phyloP scores from a whole-genome alignment of 108 stramenopile genomes.

The Fragilariopsis cylindrus region DNA sequence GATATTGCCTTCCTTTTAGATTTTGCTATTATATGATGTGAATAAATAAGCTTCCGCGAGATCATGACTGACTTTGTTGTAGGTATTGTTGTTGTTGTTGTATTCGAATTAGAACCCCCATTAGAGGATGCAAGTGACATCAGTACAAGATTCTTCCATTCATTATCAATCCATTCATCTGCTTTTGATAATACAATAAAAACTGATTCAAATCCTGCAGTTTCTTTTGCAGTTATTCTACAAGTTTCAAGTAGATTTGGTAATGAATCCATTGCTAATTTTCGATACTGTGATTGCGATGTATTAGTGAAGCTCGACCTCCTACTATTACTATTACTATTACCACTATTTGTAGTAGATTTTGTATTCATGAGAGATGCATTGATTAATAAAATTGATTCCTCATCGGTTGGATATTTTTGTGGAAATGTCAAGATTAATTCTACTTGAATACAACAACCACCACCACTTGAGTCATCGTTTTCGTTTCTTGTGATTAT shows the following conservation, averaged over 20 bases:
- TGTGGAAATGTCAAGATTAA: slow-evolving; percentile 52
- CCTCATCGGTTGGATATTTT: slow-evolving; percentile 43
- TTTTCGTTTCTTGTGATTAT: slow-evolving; percentile 4
- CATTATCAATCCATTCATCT: slow-evolving; percentile 66
- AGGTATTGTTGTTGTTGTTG: background rate
- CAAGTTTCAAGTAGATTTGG: slow-evolving; percentile 42
- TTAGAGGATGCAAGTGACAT: background rate
- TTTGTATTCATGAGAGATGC: slow-evolving; percentile 4
- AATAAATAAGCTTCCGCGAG: slow-evolving; percentile 72
- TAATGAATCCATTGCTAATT: slow-evolving; percentile 50
- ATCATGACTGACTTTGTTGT: slow-evolving; percentile 19
- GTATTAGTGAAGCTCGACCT: slow-evolving; percentile 12
- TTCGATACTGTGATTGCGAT: slow-evolving; percentile 21
- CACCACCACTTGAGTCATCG: background rate
- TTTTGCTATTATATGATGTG: slow-evolving; percentile 88
- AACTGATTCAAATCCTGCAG: slow-evolving; percentile 62
- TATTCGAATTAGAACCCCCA: background rate
- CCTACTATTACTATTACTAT: background rate
- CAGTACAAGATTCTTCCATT: slow-evolving; percentile 44
- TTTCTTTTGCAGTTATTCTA: slow-evolving; percentile 23
- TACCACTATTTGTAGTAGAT: background rate
- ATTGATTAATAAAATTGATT: slow-evolving; percentile 25
- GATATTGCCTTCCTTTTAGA: slow-evolving; percentile 64
- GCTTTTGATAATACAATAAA: slow-evolving; percentile 60
- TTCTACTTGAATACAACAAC: slow-evolving; percentile 19